A percentile compares a stretch with the other conserved stretches of the same genome.
Conservation (phyloP, 176 grass and related monocot genomes). For the Stipa capillata region DNA sequence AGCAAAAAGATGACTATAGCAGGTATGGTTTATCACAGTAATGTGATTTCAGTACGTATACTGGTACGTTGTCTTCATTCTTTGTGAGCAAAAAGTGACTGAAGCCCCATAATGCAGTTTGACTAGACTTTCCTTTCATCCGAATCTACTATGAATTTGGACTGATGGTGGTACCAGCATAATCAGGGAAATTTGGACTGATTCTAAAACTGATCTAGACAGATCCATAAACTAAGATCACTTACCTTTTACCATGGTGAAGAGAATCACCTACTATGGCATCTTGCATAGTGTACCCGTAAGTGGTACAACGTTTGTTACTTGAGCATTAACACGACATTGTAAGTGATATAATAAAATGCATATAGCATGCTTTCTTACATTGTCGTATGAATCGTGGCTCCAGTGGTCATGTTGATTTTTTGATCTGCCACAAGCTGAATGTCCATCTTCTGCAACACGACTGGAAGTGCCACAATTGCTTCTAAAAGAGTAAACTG, state of each 20-base stretch:
- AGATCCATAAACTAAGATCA: neutral
- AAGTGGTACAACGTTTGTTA: neutral
- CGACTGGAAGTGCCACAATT: constrained; percentile 77
- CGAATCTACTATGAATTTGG: neutral
- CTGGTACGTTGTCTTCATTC: neutral
- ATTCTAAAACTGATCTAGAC: neutral
- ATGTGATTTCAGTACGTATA: neutral
- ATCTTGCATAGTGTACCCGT: neutral
- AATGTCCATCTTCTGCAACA: constrained; percentile 73
- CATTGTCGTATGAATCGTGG: constrained; percentile 98
- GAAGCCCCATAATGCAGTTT: neutral
- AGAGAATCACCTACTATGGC: neutral
- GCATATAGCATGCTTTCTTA: constrained; percentile 22
- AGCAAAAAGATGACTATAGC: neutral
- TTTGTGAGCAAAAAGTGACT: neutral
- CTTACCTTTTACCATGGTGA: neutral
- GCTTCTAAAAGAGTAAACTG: constrained; percentile 96
- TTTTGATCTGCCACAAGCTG: constrained; percentile 83
- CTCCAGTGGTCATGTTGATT: constrained; percentile 96
- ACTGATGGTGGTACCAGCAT: neutral
- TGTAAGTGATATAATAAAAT: neutral
- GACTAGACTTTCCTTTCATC: neutral
- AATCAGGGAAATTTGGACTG: neutral
- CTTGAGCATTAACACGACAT: neutral
- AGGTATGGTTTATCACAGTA: neutral